Evolutionary conservation across 371 early-diverging fungal genomes (phyloP).

Genomic region (Mortierella sp.): DNA sequence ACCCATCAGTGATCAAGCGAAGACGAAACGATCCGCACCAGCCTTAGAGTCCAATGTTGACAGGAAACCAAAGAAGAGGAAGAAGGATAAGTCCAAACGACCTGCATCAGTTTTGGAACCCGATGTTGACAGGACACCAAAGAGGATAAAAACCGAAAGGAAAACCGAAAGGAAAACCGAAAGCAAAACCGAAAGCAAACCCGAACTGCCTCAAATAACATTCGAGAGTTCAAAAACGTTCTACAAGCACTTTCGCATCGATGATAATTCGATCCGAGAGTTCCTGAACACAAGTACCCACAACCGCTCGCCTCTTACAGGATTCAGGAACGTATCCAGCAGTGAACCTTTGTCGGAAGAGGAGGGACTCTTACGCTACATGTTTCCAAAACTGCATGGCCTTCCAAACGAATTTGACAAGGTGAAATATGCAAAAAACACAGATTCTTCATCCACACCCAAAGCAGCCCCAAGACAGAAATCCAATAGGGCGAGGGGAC

Average conservation of each 20-base stretch:
- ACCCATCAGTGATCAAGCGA: background rate
- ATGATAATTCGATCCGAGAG: conserved; percentile 15
- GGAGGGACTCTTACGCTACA: conserved; percentile 9
- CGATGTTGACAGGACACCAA: no score
- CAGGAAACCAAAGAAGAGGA: no score
- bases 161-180: background rate
- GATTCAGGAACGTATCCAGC: no score
- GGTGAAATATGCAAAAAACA: background rate
- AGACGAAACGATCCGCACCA: no score
- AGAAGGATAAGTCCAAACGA: no score
- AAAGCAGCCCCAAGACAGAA: no score
- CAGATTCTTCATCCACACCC: no score
- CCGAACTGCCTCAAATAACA: conserved; percentile 9
- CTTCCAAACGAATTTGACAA: conserved; percentile 18
- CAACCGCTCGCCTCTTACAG: no score
- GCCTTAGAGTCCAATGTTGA: no score
- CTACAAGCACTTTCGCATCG: conserved; percentile 19
- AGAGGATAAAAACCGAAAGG: no score
- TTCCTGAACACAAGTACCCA: conserved; percentile 21
- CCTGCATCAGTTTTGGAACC: no score
- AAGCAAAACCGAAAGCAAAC: background rate
- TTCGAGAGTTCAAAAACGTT: conserved; percentile 25
- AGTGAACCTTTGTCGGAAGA: background rate
- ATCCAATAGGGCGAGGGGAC: no score
- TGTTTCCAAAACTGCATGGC: conserved; percentile 22